Evolutionary conservation across 106 monocot species (phyloP).

Genomic region (Narthecium ossifragum): DNA sequence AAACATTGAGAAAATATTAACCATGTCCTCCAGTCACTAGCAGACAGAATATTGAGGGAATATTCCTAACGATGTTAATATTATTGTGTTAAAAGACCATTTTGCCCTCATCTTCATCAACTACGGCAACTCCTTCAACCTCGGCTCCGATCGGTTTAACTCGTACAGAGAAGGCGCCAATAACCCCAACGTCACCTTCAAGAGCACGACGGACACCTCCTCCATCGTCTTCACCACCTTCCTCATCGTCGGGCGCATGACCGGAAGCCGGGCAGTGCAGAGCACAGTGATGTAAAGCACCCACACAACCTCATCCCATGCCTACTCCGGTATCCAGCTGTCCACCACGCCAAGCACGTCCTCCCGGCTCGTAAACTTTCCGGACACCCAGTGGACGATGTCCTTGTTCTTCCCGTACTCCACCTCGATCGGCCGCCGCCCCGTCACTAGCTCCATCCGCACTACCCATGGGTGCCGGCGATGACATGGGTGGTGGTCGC

Average conservation of each 20-base stretch:
- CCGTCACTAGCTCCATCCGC: conserved; percentile 58
- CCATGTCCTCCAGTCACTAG: too few species aligned
- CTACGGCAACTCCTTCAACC: too few species aligned
- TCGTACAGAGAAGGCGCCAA: too few species aligned
- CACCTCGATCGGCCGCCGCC: conserved; percentile 30
- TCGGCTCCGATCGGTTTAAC: too few species aligned
- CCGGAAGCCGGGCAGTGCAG: conserved; percentile 34
- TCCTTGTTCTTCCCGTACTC: conserved; percentile 42
- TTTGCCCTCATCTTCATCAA: too few species aligned
- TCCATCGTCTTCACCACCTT: conserved; percentile 54
- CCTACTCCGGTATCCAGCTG: conserved; percentile 13
- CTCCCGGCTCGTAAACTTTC: conserved; percentile 20
- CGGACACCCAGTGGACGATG: conserved; percentile 43
- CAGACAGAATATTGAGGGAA: too few species aligned
- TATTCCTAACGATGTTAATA: too few species aligned
- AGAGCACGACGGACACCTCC: conserved; percentile 22
- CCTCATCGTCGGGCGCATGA: conserved; percentile 49
- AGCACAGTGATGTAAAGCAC: conserved; percentile 33
- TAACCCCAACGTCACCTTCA: too few species aligned
- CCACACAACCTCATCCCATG: conserved; percentile 26
- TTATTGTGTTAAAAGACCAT: too few species aligned
- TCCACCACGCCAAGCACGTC: conserved; percentile 33
- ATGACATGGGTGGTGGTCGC: conserved; percentile 24
- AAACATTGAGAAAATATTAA: too few species aligned
- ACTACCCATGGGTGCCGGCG: conserved; percentile 81